Evolutionary conservation across 768 basidiomycete genomes (phyloP).

Genomic region (Dioszegia aurantiaca): DNA sequence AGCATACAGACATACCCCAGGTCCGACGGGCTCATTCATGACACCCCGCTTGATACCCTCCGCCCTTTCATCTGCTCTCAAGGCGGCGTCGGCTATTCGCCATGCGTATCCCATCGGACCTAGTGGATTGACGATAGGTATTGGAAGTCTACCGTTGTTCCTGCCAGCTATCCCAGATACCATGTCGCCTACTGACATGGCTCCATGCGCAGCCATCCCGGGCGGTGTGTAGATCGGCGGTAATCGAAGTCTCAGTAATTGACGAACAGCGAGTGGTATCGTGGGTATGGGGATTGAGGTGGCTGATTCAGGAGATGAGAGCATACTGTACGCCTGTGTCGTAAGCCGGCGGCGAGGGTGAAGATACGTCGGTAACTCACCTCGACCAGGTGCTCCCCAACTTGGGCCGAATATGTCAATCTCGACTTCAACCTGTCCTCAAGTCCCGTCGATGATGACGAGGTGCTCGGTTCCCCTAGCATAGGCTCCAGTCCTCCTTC

Average conservation of each 20-base stretch:
- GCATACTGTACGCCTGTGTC: slow-evolving; percentile 33
- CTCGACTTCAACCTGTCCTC: slow-evolving; percentile 21
- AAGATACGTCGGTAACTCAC: slow-evolving; percentile 17
- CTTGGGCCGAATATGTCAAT: slow-evolving; percentile 26
- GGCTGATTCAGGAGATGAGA: slow-evolving; percentile 29
- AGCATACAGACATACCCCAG: slow-evolving; percentile 27
- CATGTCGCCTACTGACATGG: slow-evolving; percentile 5
- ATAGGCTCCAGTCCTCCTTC: slow-evolving; percentile 23
- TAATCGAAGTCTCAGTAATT: slow-evolving; percentile 9
- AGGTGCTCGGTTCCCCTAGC: slow-evolving; percentile 4
- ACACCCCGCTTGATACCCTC: slow-evolving; percentile 22
- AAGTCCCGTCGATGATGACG: not conserved
- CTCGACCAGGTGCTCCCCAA: slow-evolving; percentile 42
- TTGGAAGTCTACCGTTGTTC: slow-evolving; percentile 21
- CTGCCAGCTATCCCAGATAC: slow-evolving; percentile 4
- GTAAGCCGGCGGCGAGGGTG: not conserved
- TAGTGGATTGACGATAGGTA: slow-evolving; percentile 30
- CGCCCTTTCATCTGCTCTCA: slow-evolving; percentile 20
- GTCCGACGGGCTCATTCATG: slow-evolving; percentile 37
- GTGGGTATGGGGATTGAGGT: slow-evolving; percentile 29
- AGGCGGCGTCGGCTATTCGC: slow-evolving; percentile 35
- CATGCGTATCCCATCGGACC: slow-evolving; percentile 39
- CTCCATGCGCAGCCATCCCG: slow-evolving; percentile 8
- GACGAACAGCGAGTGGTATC: slow-evolving; percentile 16
- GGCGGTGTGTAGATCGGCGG: slow-evolving; percentile 17